Evolutionary conservation across 2,329 filamentous ascomycete genomes (phyloP).

Genomic region (Aspergillus cejpii): DNA sequence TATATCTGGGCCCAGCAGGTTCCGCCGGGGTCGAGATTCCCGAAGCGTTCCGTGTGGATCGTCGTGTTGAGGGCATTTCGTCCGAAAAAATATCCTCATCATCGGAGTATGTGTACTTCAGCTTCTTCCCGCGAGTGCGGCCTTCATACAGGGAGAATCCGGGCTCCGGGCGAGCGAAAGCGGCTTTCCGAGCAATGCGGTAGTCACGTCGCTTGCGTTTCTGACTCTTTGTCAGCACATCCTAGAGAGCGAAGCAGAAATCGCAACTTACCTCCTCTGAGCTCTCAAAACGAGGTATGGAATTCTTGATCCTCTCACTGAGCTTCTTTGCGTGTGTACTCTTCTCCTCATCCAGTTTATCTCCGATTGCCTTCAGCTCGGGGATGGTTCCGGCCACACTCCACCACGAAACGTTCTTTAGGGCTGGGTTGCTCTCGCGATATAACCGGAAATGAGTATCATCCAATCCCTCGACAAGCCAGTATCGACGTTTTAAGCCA

Average conservation of each 20-base stretch:
- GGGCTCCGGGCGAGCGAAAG: constrained; percentile 78
- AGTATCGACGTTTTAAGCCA: constrained; percentile 87
- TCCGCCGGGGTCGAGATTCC: constrained; percentile 67
- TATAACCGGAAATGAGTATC: constrained; percentile 93
- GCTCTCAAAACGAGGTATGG: constrained; percentile 83
- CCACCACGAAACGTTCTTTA: constrained; percentile 77
- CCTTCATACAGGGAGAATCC: constrained; percentile 94
- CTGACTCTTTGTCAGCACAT: constrained; percentile 40
- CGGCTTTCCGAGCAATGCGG: constrained; percentile 73
- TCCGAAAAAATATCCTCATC: constrained; percentile 65
- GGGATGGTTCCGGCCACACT: constrained; percentile 87
- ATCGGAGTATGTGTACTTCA: constrained; percentile 94
- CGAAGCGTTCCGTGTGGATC: constrained; percentile 58
- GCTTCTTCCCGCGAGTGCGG: constrained; percentile 87
- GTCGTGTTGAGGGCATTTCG: constrained; percentile 59
- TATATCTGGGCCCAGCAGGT: constrained; percentile 57
- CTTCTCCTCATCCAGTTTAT: constrained; percentile 72
- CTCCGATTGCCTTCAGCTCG: constrained; percentile 67
- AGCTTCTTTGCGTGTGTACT: constrained; percentile 74
- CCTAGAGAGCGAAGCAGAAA: neutral
- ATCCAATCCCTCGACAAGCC: constrained; percentile 84
- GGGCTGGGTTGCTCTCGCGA: constrained; percentile 78
- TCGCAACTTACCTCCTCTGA: constrained; percentile 67
- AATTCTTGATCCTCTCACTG: constrained; percentile 67
- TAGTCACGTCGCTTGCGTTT: constrained; percentile 94